Evolutionary conservation across 305 asterid species (phyloP).

Genomic region (Striga hermonthica): DNA sequence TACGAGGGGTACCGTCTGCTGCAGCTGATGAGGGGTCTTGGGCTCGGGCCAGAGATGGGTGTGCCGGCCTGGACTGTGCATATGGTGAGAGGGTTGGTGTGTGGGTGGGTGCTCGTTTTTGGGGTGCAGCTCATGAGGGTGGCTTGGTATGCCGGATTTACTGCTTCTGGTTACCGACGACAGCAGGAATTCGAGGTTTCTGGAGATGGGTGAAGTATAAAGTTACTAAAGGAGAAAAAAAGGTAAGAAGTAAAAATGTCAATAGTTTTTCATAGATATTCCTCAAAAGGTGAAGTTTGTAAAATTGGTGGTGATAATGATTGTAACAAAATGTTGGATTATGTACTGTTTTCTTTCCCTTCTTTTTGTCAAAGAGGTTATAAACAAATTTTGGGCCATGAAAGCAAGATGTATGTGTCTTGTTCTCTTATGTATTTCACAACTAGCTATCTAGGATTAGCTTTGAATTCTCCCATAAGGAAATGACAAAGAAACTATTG

Average conservation of each 20-base stretch:
- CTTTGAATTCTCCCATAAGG: too few relatives aligned
- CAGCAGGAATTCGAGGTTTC: constrained; percentile 31
- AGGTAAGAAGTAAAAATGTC: background rate
- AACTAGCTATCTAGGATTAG: too few relatives aligned
- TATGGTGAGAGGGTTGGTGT: constrained; percentile 67
- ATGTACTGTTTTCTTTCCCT: background rate
- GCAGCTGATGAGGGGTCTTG: constrained; percentile 92
- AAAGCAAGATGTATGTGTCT: too few relatives aligned
- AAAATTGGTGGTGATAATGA: background rate
- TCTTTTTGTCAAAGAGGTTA: too few relatives aligned
- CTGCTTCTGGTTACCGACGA: constrained; percentile 42
- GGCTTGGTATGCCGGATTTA: constrained; percentile 93
- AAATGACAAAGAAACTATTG: too few relatives aligned
- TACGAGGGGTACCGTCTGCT: constrained; percentile 79
- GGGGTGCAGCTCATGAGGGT: constrained; percentile 97
- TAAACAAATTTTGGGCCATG: too few relatives aligned
- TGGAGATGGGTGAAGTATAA: constrained; percentile 15
- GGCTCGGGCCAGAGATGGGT: constrained; percentile 74
- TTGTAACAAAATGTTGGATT: background rate
- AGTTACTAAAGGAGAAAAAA: background rate
- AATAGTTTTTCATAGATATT: background rate
- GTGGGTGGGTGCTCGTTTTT: constrained; percentile 91
- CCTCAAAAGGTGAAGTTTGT: background rate
- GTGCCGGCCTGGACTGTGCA: constrained; percentile 78
- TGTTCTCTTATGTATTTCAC: too few relatives aligned